Percentiles rank a stretch among this genome's conserved stretches.
These are phyloP conservation scores for Suhomyces sp. DNA, from an alignment of 805 yeast genomes.

Conservation along the genomic window DNA sequence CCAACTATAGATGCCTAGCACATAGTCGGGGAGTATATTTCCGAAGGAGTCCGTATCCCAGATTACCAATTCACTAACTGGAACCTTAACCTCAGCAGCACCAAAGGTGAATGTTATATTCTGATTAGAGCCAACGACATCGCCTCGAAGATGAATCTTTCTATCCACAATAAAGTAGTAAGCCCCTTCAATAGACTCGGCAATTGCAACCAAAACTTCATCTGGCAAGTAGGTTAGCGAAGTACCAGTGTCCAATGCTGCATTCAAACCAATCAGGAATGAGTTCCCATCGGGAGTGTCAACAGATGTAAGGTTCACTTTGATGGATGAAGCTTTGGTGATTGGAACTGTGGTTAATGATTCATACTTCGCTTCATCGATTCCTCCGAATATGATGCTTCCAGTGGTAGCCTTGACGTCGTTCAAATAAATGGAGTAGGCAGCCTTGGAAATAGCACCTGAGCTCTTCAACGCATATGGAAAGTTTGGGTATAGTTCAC, in stretches of 20 bases:
- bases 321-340: not conserved
- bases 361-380: slow-evolving; percentile 24
- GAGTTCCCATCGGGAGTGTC: slow-evolving; percentile 10
- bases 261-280: not conserved
- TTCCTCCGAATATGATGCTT: slow-evolving; percentile 27
- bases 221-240: slow-evolving; percentile 8
- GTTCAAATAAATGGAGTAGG: slow-evolving; percentile 26
- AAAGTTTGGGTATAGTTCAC: slow-evolving; percentile 10
- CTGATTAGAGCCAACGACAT: slow-evolving; percentile 5
- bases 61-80: slow-evolving; percentile 5
- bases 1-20: too few species aligned
- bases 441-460: slow-evolving; percentile 22
- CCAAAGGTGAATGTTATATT: slow-evolving; percentile 8
- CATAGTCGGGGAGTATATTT: too few species aligned
- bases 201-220: not conserved
- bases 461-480: slow-evolving; percentile 23
- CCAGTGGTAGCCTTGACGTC: slow-evolving; percentile 20
- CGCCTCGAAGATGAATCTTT: not conserved
- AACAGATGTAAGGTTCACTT: not conserved
- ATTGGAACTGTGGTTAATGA: slow-evolving; percentile 15
- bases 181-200: not conserved
- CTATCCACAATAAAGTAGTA: not conserved
- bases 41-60: not conserved
- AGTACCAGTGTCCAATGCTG: slow-evolving; percentile 11
- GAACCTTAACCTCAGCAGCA: slow-evolving; percentile 6